These are phyloP conservation scores for Gleditsia sinensis DNA, from an alignment of 306 rosid species.

Conservation along the genomic window DNA sequence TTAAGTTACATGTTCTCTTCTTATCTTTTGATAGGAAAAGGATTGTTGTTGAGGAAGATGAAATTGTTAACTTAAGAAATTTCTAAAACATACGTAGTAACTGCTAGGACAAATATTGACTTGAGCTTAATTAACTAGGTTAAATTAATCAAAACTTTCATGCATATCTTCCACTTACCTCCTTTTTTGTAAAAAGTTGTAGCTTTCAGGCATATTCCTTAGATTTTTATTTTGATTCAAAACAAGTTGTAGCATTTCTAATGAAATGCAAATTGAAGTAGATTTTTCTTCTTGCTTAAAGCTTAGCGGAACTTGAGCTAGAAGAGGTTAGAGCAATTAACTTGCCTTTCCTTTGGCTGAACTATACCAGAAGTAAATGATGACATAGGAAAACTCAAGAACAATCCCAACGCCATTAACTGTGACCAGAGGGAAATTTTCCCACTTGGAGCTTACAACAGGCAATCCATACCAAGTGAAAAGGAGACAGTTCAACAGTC, in stretches of 20 bases:
- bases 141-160: neutral
- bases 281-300: neutral
- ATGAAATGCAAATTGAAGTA: neutral
- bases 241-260: conserved; percentile 14
- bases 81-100: neutral
- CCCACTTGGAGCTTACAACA: conserved; percentile 71
- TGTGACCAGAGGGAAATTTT: conserved; percentile 69
- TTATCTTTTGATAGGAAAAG: neutral
- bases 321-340: conserved; percentile 15
- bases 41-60: neutral
- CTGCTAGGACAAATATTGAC: neutral
- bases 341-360: conserved; percentile 62
- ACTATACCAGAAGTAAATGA: conserved; percentile 66
- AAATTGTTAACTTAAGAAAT: neutral
- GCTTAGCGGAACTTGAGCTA: conserved; percentile 32
- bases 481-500: conserved; percentile 69
- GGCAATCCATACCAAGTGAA: conserved; percentile 87
- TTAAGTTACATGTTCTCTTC: neutral
- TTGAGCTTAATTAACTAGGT: neutral
- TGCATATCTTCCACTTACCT: conserved; percentile 30
- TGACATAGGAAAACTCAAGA: conserved; percentile 66
- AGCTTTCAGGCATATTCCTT: neutral
- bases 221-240: conserved; percentile 7
- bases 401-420: conserved; percentile 70
- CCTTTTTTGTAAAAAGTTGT: neutral